Evolutionary conservation across 2,329 filamentous ascomycete genomes (phyloP).

Genomic region (Ilyonectria mors-panacis): DNA sequence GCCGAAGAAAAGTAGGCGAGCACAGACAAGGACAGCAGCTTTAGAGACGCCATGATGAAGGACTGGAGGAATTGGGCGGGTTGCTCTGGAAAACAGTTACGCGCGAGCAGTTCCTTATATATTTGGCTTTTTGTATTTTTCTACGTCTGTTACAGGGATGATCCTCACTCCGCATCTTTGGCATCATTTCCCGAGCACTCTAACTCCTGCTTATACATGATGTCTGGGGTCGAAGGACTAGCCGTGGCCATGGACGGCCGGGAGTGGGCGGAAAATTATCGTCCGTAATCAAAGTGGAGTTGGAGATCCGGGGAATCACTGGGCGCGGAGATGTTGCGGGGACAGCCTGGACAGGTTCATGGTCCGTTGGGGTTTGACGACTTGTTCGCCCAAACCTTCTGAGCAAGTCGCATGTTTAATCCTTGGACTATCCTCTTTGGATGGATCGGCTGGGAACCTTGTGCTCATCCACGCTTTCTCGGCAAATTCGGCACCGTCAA

Average conservation of each 20-base stretch:
- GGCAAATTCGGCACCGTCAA: background rate
- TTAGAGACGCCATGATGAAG: conserved; percentile 17
- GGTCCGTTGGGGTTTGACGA: conserved; percentile 1
- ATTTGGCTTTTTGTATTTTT: background rate
- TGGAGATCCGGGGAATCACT: conserved; percentile 17
- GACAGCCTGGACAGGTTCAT: background rate
- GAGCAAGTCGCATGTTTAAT: conserved; percentile 10
- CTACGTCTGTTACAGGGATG: background rate
- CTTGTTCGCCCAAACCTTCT: background rate
- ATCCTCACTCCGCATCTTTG: background rate
- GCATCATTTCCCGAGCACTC: background rate
- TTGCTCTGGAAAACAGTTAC: background rate
- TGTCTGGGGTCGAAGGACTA: conserved; percentile 6
- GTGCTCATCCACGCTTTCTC: background rate
- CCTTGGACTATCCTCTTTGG: background rate
- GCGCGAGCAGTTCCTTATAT: conserved; percentile 13
- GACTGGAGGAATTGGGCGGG: background rate
- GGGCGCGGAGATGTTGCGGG: conserved; percentile 13
- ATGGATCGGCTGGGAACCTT: background rate
- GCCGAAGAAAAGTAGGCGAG: conserved; percentile 19
- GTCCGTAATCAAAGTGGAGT: conserved; percentile 23
- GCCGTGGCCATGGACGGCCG: no score
- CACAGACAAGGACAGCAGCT: conserved; percentile 19
- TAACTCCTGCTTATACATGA: background rate
- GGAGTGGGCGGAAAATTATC: conserved; percentile 22